phyloP scores from a whole-genome alignment of 208 protist species.

The Trypanosoma cruzi region DNA sequence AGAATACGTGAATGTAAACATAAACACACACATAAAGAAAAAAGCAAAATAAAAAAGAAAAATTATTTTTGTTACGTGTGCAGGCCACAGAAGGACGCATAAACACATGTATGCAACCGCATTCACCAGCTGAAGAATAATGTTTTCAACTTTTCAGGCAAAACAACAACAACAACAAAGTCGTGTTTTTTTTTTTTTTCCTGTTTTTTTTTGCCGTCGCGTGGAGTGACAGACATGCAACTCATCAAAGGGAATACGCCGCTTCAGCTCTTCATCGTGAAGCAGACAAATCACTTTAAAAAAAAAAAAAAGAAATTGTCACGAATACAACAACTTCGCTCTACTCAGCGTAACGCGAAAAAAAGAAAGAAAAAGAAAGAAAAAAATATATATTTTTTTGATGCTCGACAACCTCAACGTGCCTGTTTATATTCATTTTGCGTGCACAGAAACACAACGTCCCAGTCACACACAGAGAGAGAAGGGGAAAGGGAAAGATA shows the following conservation, averaged over 20 bases:
- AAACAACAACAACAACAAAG: no score
- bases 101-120: not conserved
- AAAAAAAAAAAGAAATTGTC: not conserved
- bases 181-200: no score
- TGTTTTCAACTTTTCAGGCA: no score
- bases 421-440: not conserved
- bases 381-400: slow-evolving; percentile 13
- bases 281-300: no score
- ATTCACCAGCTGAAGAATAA: no score
- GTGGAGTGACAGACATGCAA: no score
- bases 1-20: not conserved
- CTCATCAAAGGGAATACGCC: no score
- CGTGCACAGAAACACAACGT: not conserved
- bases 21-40: not conserved
- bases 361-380: slow-evolving; percentile 25
- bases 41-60: not conserved
- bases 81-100: no score
- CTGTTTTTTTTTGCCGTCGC: no score
- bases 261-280: no score
- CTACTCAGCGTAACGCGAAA: not conserved
- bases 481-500: no score
- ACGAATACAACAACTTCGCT: not conserved
- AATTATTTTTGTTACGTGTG: not conserved
- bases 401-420: not conserved
- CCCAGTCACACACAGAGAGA: no score